Percentiles rank a stretch among this genome's conserved stretches.
Conservation (phyloP, 768 basidiomycete species). For the Clavulina sp. region DNA sequence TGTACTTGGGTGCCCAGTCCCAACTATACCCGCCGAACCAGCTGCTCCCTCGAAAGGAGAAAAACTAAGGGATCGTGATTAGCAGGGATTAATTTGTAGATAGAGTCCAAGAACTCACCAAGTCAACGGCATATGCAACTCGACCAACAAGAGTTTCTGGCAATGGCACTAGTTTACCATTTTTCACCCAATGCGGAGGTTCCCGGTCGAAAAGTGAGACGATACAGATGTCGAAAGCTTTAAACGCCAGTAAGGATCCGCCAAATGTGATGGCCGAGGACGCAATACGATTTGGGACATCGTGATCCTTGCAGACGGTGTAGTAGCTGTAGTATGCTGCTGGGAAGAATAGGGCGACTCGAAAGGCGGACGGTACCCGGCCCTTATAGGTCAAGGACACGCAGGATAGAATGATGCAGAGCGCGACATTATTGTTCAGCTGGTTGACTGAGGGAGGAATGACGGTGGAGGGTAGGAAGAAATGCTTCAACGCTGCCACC, state of each 20-base stretch:
- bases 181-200: constrained; percentile 3
- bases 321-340: not conserved
- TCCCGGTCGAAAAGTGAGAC: not conserved
- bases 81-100: no score
- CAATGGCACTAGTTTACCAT: not conserved
- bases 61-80: no score
- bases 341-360: constrained; percentile 5
- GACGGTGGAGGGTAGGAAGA: not conserved
- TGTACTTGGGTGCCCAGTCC: no score
- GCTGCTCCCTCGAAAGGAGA: no score
- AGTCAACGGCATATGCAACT: constrained; percentile 4
- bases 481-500: no score
- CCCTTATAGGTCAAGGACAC: not conserved
- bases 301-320: no score
- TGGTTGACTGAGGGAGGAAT: no score
- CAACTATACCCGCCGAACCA: no score
- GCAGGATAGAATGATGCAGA: not conserved
- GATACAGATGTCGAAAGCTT: not conserved
- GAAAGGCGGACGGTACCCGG: not conserved
- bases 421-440: not conserved
- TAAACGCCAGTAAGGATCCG: no score
- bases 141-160: constrained; percentile 3
- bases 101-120: constrained; percentile 4
- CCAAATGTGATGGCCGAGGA: no score
- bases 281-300: no score